A percentile compares a stretch with the other conserved stretches of the same genome.
Conservation (phyloP, 805 yeast genomes). For the Priceomyces carsonii region DNA sequence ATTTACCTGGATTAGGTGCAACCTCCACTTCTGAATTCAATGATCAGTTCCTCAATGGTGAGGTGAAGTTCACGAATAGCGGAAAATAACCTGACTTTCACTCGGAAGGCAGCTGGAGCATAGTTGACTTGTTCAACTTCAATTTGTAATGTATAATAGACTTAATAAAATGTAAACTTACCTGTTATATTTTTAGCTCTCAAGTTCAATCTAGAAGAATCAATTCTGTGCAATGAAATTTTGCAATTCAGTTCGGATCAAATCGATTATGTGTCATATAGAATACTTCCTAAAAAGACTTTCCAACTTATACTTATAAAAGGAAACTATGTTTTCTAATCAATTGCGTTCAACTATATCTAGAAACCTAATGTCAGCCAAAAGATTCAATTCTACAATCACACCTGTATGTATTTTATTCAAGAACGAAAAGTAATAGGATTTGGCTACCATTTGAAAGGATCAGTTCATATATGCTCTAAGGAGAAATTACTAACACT, state of each 20-base stretch:
- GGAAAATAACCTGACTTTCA: conserved; percentile 12
- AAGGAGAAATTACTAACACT: conserved; percentile 12
- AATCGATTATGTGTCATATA: no score
- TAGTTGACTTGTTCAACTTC: no score
- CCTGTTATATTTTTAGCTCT: no score
- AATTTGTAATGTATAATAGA: no score
- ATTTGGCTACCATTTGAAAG: conserved; percentile 1
- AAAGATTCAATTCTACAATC: conserved; percentile 27
- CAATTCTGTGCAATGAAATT: no score
- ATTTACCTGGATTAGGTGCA: background rate
- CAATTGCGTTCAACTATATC: conserved; percentile 17
- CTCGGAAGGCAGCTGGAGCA: no score
- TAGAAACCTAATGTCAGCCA: conserved; percentile 22
- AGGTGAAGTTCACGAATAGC: conserved; percentile 17
- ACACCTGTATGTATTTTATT: conserved; percentile 29
- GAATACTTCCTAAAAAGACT: background rate
- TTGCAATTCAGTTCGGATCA: no score
- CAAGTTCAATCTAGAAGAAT: no score
- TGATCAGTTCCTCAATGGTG: conserved; percentile 30
- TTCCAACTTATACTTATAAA: background rate
- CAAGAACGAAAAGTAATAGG: conserved; percentile 10
- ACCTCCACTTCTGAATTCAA: conserved; percentile 25
- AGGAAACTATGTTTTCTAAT: conserved; percentile 16
- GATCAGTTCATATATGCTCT: conserved; percentile 1
- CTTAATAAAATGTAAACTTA: no score